Base-by-base conservation (phyloP, 2,329 filamentous ascomycete species). In the Hypomyces perniciosus region DNA sequence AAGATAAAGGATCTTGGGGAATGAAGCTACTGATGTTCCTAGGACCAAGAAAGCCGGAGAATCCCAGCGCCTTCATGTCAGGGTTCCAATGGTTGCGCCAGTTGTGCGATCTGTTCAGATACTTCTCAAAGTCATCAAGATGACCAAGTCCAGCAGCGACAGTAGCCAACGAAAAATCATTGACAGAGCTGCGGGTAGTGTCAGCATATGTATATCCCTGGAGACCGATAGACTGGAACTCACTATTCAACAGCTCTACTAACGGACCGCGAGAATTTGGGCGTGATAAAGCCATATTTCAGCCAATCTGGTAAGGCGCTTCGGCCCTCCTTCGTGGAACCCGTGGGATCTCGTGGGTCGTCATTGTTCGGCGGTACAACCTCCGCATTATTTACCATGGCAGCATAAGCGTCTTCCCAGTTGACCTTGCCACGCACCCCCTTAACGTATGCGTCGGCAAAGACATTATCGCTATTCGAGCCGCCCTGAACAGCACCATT, bases 71-170 rank as follows among this genome's bases (percentile, higher is more conserved):
- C 1, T 69, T 72, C 41, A 80, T 74, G 43, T 78, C 63, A 0
- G 75, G 62, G 61, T 88, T 83, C 84, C 83, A 89, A 56, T 88
- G 84, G 60, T 86, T 87, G 12, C 81, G 75, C 85, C 85, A 89
- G 59, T 86, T 84, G 8, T 76, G 72, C 1, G 82, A 85, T 7
- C 84, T 77, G 42, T 76, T 69, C 28, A 86, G 70, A 57, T 88
- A 88, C 48, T 74, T 83, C 3, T 67, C 54, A 4, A 79, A 77
- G 39, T 84, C 79, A 1, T 67, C 66, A 0, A 59, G 51, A 43
- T 77, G 75, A 2, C 72, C 74, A 2, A 86, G 65, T 0, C 83
- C 83, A 1, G 61, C 64, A 3, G 85, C 85, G 8, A 89, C 80
- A 61, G 84, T 80, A 53, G 81, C 78, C 3, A 89, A 68, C 0